A percentile compares a stretch with the other conserved stretches of the same genome.
Evolutionary conservation across 805 yeast genomes (phyloP).

Genomic region (Debaryomyces tyrocola): DNA sequence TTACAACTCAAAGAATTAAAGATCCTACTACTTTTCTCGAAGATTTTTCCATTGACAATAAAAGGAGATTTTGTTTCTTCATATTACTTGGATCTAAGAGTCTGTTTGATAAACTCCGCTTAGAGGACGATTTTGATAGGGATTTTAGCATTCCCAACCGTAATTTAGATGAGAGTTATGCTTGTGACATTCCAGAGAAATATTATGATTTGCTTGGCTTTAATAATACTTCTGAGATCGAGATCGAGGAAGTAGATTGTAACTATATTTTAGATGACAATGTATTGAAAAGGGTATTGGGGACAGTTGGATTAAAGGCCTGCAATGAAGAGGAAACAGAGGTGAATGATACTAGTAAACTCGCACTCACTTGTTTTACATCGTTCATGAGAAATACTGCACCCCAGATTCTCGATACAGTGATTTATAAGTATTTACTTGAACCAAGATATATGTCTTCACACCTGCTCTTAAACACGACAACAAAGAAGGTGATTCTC

Average conservation of each 20-base stretch:
- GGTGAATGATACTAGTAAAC: slow-evolving; percentile 10
- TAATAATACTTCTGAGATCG: slow-evolving; percentile 13
- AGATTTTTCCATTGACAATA: slow-evolving; percentile 24
- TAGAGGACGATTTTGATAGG: slow-evolving; percentile 19
- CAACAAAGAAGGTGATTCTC: slow-evolving; percentile 20
- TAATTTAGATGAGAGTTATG: slow-evolving; percentile 17
- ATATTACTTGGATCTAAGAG: slow-evolving; percentile 27
- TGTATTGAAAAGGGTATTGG: slow-evolving; percentile 22
- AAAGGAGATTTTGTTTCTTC: slow-evolving; percentile 17
- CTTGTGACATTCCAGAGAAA: slow-evolving; percentile 27
- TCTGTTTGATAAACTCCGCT: slow-evolving; percentile 21
- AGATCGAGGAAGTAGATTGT: slow-evolving; percentile 14
- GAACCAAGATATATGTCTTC: slow-evolving; percentile 6
- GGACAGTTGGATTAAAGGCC: slow-evolving; percentile 23
- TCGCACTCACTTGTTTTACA: slow-evolving; percentile 53
- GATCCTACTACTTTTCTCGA: slow-evolving; percentile 13
- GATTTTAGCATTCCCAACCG: slow-evolving; percentile 20
- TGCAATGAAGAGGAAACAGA: slow-evolving; percentile 1
- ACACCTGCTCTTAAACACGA: slow-evolving; percentile 3
- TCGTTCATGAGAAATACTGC: slow-evolving; percentile 48
- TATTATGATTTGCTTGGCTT: slow-evolving; percentile 19
- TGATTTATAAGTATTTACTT: slow-evolving; percentile 15
- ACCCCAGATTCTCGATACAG: slow-evolving; percentile 23
- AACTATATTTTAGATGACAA: slow-evolving; percentile 15
- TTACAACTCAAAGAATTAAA: slow-evolving; percentile 44